phyloP scores from a whole-genome alignment of 225 moss, liverwort and hornwort genomes.

The Physcomitrellopsis africana region DNA sequence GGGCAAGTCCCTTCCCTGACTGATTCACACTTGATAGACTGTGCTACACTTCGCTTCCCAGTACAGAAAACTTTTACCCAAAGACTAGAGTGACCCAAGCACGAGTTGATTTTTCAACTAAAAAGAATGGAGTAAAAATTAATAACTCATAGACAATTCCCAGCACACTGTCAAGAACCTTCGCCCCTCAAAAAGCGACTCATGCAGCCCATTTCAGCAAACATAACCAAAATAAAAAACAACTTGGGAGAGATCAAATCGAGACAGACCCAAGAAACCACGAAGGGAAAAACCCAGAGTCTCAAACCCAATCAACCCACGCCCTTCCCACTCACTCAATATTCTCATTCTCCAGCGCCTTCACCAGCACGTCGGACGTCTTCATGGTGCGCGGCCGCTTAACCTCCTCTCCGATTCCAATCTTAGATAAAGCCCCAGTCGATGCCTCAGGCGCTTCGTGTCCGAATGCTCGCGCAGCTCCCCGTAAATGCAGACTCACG shows the following conservation, averaged over 20 bases:
- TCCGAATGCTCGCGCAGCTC: background rate
- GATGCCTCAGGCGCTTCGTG: background rate
- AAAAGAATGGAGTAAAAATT: no score
- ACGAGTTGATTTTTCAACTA: no score
- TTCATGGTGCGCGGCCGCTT: slow-evolving; percentile 37
- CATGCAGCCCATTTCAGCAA: background rate
- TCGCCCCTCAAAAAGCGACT: background rate
- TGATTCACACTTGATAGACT: background rate
- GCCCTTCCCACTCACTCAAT: slow-evolving; percentile 42
- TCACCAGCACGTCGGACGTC: slow-evolving; percentile 60
- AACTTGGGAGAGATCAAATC: background rate
- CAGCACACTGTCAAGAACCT: background rate
- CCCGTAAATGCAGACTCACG: background rate
- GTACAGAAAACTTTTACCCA: background rate
- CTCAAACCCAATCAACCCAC: no score
- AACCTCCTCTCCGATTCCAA: slow-evolving; percentile 1
- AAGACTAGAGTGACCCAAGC: no score
- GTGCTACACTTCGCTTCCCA: no score
- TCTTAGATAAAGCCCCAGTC: background rate
- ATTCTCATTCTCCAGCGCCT: slow-evolving; percentile 65
- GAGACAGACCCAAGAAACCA: background rate
- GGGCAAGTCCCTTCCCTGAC: background rate
- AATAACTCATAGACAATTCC: no score
- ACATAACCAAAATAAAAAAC: background rate
- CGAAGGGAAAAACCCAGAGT: background rate